Evolutionary conservation across 768 basidiomycete species (phyloP), one percentile per base, ranked within the genome.

Genomic region (Agaricus bisporus): DNA sequence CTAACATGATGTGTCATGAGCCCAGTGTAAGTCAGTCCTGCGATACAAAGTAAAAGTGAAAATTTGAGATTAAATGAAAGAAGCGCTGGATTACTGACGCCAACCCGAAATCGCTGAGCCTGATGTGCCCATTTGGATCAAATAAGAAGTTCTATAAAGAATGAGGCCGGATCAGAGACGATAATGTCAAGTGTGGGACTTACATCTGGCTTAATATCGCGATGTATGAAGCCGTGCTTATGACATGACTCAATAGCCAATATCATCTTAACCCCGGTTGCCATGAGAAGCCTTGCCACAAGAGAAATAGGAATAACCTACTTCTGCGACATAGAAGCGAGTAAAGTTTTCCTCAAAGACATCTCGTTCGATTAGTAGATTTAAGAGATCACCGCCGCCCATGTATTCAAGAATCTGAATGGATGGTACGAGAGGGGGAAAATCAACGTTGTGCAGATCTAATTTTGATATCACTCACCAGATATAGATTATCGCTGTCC

Each of bases 171-270:
- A 56, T 56, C 63, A 47, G 54, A 36, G 52, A 47, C 26, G 57
- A 44, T 42, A n/a, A 55, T 32, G 32, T 32, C 43, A 47, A 37
- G 38, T 32, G 53, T 54, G 37, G 26, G 41, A 70, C 83, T 66
- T 67, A 90, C 88, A 70, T 95, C 91, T 61, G 93, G 90, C 70
- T 97, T 95, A 71, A 98, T 95, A 73, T 99, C 95, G 57, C 95
- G 83, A 73, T 98, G 95, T 63, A 98, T 97, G 72, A 95, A 98
- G 9, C 95, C 95, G 61, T 90, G 85, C 66, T 85, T 86, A 72
- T 97, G 94, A 67, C 92, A 95, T 57, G 86, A 87, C 67, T 95
- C 88, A 57, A 98, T 86, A 28, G 92, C 91, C 17, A 98, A 80
- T 55, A 98, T 77, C 94, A 97, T 97, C 91, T 92, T 46, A 47